These are phyloP conservation scores for Colletotrichum plurivorum DNA, from an alignment of 2,329 filamentous ascomycete species.

Conservation along the genomic window DNA sequence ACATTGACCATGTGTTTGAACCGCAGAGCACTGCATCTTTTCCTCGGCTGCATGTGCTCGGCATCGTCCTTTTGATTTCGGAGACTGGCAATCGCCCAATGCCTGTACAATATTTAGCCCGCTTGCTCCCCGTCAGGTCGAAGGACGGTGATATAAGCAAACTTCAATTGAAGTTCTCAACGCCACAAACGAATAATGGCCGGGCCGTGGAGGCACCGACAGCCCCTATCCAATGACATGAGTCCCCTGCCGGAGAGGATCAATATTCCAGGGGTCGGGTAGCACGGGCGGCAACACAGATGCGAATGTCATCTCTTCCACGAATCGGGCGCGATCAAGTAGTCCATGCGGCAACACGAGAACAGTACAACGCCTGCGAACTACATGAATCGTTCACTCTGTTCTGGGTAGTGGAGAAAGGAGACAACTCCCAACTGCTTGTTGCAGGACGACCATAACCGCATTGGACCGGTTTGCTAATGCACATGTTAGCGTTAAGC, in stretches of 20 bases:
- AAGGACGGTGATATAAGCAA: not conserved
- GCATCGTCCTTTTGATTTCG: too few species aligned
- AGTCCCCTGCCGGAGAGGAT: not conserved
- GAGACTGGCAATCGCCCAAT: too few species aligned
- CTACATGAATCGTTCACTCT: not conserved
- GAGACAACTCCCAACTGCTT: too few species aligned
- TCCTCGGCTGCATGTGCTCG: conserved; percentile 27
- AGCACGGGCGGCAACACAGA: conserved; percentile 20
- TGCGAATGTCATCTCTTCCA: conserved; percentile 17
- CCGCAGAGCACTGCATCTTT: not conserved
- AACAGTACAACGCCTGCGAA: not conserved
- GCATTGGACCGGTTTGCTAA: too few species aligned
- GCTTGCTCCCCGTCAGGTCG: not conserved
- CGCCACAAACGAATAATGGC: not conserved
- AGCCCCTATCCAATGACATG: not conserved
- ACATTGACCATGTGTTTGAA: not conserved
- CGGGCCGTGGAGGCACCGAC: not conserved
- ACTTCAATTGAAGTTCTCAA: not conserved
- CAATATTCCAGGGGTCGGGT: conserved; percentile 13
- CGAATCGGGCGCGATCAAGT: conserved; percentile 6
- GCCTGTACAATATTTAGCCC: too few species aligned
- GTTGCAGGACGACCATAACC: too few species aligned
- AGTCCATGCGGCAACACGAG: not conserved
- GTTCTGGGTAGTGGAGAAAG: not conserved
- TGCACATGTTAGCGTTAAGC: too few species aligned